Conservation (phyloP, 2,329 filamentous ascomycete species). For the Sporothrix humicola region DNA sequence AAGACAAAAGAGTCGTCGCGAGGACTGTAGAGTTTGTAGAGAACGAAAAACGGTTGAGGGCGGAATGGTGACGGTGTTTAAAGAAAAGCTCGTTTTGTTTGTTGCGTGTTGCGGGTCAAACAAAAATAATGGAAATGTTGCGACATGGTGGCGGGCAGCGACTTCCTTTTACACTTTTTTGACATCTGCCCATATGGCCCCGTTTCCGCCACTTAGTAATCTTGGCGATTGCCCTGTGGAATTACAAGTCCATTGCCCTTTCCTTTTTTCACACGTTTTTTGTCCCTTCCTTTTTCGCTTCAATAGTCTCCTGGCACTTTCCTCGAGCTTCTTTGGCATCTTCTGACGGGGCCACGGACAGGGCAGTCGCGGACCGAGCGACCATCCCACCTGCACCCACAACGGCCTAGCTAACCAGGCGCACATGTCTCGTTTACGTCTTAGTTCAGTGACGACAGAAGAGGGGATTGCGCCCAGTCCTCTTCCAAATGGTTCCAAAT, state of each 20-base stretch:
- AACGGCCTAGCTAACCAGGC: background rate
- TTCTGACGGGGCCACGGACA: background rate
- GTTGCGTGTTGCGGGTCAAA: background rate
- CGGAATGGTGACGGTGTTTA: background rate
- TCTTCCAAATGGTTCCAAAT: background rate
- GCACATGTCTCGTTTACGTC: conserved; percentile 10
- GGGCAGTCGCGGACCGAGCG: conserved; percentile 3
- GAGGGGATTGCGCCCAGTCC: background rate
- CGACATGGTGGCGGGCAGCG: background rate
- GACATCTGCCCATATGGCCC: background rate
- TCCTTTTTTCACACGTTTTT: background rate
- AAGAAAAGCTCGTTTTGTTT: background rate
- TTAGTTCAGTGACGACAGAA: conserved; percentile 14
- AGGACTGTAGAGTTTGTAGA: background rate
- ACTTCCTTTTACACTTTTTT: conserved; percentile 26
- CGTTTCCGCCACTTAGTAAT: conserved; percentile 27
- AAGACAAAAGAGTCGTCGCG: background rate
- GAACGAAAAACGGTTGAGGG: background rate
- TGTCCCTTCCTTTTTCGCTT: too few species aligned
- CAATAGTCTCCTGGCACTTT: background rate
- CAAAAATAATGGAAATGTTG: background rate
- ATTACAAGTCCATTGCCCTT: conserved; percentile 6
- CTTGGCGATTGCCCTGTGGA: conserved; percentile 19
- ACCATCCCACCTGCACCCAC: background rate
- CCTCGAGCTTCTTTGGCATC: background rate